A percentile compares a stretch with the other conserved stretches of the same genome.
Evolutionary conservation across 2,329 filamentous ascomycete species (phyloP).

Genomic region (Trichophyton equinum): DNA sequence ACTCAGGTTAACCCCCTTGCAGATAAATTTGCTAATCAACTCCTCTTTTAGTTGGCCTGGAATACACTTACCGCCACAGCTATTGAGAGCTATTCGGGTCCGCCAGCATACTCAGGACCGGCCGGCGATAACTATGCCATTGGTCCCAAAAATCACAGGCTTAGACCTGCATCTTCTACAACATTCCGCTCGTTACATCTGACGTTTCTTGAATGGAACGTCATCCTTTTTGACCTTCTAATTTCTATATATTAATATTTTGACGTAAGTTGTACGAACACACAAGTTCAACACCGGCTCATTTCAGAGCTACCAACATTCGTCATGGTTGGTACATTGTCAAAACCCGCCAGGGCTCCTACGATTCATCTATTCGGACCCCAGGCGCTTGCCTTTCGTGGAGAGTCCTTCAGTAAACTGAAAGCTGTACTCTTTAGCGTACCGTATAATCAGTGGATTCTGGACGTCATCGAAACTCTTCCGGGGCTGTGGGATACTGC

Average conservation of each 20-base stretch:
- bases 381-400: constrained; percentile 4
- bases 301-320: neutral
- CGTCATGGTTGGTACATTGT: constrained; percentile 3
- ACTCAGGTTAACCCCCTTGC: constrained; percentile 2
- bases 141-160: neutral
- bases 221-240: neutral
- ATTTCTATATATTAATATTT: neutral
- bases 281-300: neutral
- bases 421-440: neutral
- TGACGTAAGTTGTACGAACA: constrained; percentile 1
- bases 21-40: neutral
- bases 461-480: constrained; percentile 14
- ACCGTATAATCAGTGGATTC: constrained; percentile 11
- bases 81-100: neutral
- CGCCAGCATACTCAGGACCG: constrained; percentile 2
- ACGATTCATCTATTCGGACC: constrained; percentile 5
- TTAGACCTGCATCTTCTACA: neutral
- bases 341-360: neutral
- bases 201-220: neutral
- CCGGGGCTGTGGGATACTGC: constrained; percentile 12
- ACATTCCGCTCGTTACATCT: neutral
- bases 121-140: constrained; percentile 1
- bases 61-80: neutral
- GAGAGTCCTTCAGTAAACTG: neutral
- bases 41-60: neutral